phyloP scores from a whole-genome alignment of 768 basidiomycete genomes.

The Fomitopsis serialis region DNA sequence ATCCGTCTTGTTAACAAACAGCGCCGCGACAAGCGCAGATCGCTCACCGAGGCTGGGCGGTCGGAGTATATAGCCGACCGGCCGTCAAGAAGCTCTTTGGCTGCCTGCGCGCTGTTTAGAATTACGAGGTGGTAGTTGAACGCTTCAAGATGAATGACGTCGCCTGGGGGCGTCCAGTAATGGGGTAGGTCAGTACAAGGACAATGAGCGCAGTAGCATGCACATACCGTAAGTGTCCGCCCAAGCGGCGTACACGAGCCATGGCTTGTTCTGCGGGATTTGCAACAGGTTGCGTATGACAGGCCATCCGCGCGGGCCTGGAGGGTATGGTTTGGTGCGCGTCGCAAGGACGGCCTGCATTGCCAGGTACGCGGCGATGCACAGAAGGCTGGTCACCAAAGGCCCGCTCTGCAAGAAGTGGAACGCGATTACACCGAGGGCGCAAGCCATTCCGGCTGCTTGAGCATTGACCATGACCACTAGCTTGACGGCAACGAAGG shows the following conservation, averaged over 20 bases:
- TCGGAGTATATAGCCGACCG: slow-evolving; percentile 34
- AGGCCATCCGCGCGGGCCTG: slow-evolving; percentile 8
- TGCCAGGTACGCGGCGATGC: too few species aligned
- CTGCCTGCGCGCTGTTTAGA: slow-evolving; percentile 29
- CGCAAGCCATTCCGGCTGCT: too few species aligned
- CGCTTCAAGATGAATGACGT: slow-evolving; percentile 13
- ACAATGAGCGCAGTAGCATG: not conserved
- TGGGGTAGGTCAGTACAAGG: not conserved
- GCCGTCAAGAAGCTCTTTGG: slow-evolving; percentile 34
- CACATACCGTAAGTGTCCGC: slow-evolving; percentile 6
- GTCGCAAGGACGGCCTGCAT: too few species aligned
- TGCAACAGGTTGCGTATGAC: slow-evolving; percentile 10
- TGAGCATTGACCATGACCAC: too few species aligned
- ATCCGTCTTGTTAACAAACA: too few species aligned
- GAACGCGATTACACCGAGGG: too few species aligned
- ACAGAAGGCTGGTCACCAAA: too few species aligned
- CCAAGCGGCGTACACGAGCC: slow-evolving; percentile 7
- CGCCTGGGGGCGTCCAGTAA: slow-evolving; percentile 12
- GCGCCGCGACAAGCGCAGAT: too few species aligned
- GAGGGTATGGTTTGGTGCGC: too few species aligned
- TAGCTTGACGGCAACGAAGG: too few species aligned
- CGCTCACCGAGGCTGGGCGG: slow-evolving; percentile 14
- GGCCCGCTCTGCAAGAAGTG: too few species aligned
- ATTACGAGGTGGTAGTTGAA: slow-evolving; percentile 25
- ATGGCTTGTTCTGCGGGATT: slow-evolving; percentile 3